Percentiles rank a stretch among this genome's conserved stretches.
phyloP scores from a whole-genome alignment of 495 filamentous ascomycete species.

The Talaromyces proteolyticus region DNA sequence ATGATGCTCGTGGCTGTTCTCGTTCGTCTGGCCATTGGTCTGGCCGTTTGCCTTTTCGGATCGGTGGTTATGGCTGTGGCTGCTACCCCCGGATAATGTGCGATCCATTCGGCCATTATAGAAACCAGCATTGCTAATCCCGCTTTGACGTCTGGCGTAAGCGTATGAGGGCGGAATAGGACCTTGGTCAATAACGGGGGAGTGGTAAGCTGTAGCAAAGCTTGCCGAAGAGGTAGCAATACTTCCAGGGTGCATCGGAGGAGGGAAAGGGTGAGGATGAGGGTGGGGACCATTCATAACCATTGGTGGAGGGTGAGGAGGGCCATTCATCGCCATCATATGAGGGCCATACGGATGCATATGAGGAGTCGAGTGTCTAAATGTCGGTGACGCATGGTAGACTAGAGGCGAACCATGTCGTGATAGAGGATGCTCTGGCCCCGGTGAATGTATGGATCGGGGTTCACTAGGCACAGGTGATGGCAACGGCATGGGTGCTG shows the following conservation, averaged over 20 bases:
- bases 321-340: conserved; percentile 26
- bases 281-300: conserved; percentile 23
- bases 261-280: not conserved
- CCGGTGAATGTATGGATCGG: conserved; percentile 16
- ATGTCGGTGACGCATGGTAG: conserved; percentile 12
- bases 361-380: conserved; percentile 25
- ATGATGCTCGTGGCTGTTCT: conserved; percentile 30
- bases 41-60: conserved; percentile 25
- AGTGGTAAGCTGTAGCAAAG: conserved; percentile 26
- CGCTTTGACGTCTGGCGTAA: conserved; percentile 16
- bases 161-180: conserved; percentile 31
- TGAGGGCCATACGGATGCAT: conserved; percentile 26
- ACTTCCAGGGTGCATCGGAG: conserved; percentile 8
- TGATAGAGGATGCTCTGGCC: conserved; percentile 14
- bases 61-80: conserved; percentile 22
- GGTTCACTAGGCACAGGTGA: conserved; percentile 24
- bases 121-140: conserved; percentile 10
- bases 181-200: conserved; percentile 31
- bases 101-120: conserved; percentile 6
- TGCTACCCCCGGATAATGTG: conserved; percentile 1
- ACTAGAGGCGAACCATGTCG: conserved; percentile 9
- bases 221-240: conserved; percentile 21
- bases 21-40: conserved; percentile 20
- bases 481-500: conserved; percentile 22
- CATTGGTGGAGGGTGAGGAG: conserved; percentile 27